Percentiles rank a stretch among this genome's conserved stretches.
phyloP scores from a whole-genome alignment of 257 asterid species.

The Gardenia jasminoides region DNA sequence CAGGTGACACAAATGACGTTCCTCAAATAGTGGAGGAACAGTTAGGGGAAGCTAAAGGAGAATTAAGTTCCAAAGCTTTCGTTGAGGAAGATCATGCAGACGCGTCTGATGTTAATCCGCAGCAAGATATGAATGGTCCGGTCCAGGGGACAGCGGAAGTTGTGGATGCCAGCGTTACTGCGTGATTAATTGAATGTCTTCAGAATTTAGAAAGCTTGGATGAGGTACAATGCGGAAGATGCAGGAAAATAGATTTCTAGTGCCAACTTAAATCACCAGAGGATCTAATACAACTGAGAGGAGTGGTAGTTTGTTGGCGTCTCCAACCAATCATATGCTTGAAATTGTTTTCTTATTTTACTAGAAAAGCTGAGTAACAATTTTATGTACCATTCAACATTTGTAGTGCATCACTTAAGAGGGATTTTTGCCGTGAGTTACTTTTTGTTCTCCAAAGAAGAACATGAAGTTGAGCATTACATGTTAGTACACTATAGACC shows the following conservation, averaged over 20 bases:
- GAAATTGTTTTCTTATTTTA: not conserved
- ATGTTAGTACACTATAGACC: not conserved
- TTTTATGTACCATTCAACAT: not conserved
- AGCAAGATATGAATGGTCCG: not conserved
- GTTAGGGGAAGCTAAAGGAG: not conserved
- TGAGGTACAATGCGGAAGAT: not conserved
- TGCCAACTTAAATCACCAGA: not conserved
- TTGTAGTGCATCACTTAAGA: not conserved
- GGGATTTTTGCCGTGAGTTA: not conserved
- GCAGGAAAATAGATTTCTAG: not conserved
- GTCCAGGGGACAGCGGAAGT: constrained; percentile 1
- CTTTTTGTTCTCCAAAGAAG: not conserved
- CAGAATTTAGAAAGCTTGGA: not conserved
- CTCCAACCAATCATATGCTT: not conserved
- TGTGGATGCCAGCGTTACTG: not conserved
- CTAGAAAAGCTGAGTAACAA: not conserved
- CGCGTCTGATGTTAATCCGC: not conserved
- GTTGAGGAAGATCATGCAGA: constrained; percentile 1
- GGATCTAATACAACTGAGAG: not conserved
- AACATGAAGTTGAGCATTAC: not conserved
- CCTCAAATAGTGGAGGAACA: constrained; percentile 11
- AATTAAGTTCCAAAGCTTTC: not conserved
- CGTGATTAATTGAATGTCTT: not conserved
- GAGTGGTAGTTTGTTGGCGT: not conserved
- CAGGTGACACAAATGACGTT: not conserved